Base-by-base conservation (phyloP, 75 land plant species). In the Picea glauca region DNA sequence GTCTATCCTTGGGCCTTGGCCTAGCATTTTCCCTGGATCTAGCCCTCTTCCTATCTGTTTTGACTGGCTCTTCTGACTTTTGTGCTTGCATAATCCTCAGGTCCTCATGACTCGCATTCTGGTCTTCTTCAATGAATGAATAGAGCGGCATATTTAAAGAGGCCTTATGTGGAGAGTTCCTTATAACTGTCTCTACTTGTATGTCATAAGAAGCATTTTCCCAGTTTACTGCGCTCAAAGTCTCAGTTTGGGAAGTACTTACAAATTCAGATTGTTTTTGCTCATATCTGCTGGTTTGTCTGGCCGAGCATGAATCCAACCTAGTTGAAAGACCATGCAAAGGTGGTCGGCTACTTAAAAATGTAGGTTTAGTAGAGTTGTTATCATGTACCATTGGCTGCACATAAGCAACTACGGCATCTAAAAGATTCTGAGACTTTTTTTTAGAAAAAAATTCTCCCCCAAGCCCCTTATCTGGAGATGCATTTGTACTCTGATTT, bases 1-100 rank as follows among this genome's bases (percentile, higher is more conserved):
- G 94, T 17, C 95, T 88, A 58, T 94, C 97, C 78, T 90, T 94
- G 12, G 97, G 97, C 79, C 97, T 87, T 23, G 94, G 91, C 20
- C 89, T 81, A 38, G 83, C 77, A 82, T 87, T 85, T 70, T 91
- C 89, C 54, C 96, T 91, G 43, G 94, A 88, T 79, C 83, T 88
- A 66, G 88, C 88, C 78, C 89, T 87, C 79, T 90, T 93, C 78
- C 75, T 92, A 4, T 14, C 58, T 13, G 31, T 35, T 76, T 85
- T 88, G 1, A 68, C 58, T 58, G 58, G 66, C 58, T 80, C 86
- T 21, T 87, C 92, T 32, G 76, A 58, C 76, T 80, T 82, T 77
- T 84, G 78, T 13, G 78, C 20, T 65, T 81, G 77, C 35, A 54
- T 66, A 35, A 62, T 35, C 4, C 26, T 75, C 40, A 59, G 11